Percentiles rank a stretch among this genome's conserved stretches.
phyloP scores from a whole-genome alignment of 2,329 filamentous ascomycete genomes.

The Pestalotiopsis sp. region DNA sequence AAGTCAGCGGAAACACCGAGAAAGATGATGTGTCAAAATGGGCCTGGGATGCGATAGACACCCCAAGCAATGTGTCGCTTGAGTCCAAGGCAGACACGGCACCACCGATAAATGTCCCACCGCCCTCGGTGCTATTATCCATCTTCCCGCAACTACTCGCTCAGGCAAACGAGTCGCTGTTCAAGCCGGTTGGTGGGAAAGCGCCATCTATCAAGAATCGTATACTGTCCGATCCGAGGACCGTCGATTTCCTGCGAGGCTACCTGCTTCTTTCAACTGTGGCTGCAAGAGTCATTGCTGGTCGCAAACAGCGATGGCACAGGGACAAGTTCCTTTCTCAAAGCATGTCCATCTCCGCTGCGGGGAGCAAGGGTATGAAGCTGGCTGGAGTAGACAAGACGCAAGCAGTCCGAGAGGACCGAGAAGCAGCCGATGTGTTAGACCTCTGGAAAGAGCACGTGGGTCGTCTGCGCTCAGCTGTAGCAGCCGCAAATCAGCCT shows the following conservation, averaged over 20 bases:
- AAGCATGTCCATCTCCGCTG: constrained; percentile 83
- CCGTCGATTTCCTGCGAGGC: constrained; percentile 63
- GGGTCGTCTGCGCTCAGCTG: constrained; percentile 71
- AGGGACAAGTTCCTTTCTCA: constrained; percentile 83
- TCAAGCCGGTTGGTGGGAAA: constrained; percentile 65
- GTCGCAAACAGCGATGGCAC: constrained; percentile 87
- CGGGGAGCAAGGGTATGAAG: constrained; percentile 86
- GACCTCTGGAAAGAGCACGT: constrained; percentile 75
- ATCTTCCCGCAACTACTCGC: constrained; percentile 73
- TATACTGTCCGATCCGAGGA: constrained; percentile 63
- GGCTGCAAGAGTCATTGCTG: constrained; percentile 79
- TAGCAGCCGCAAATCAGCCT: constrained; percentile 64
- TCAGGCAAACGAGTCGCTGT: constrained; percentile 64
- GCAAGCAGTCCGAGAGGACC: constrained; percentile 80
- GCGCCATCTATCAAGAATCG: constrained; percentile 60
- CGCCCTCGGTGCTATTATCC: constrained; percentile 80
- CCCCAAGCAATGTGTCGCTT: constrained; percentile 24
- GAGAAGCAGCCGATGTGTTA: constrained; percentile 79
- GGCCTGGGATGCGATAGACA: constrained; percentile 51
- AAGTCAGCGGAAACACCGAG: constrained; percentile 18
- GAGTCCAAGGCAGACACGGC: constrained; percentile 34
- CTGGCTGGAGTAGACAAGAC: constrained; percentile 81
- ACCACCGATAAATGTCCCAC: constrained; percentile 85
- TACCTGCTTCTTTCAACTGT: constrained; percentile 68
- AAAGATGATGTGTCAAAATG: constrained; percentile 35